Conservation (phyloP, 192 early-diverging fungal species). For the Coemansia reversa region DNA sequence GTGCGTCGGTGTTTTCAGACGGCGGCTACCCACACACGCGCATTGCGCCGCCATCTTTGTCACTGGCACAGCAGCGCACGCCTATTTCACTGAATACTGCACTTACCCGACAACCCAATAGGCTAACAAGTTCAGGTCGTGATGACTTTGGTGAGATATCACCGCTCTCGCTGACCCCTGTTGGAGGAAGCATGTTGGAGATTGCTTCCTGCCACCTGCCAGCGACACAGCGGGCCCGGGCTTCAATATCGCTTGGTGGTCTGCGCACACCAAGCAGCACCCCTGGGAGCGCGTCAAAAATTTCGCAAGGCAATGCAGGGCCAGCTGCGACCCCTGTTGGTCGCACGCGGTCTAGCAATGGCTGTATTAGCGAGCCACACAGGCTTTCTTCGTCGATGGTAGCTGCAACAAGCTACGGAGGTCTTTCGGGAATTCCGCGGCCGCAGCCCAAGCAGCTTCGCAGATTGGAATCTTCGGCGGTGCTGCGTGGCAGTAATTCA, state of each 20-base stretch:
- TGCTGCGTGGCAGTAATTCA: neutral
- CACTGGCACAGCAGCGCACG: slow-evolving; percentile 10
- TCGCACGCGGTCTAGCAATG: too few relatives aligned
- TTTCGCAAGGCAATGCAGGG: too few relatives aligned
- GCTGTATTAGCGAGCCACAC: too few relatives aligned
- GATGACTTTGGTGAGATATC: slow-evolving; percentile 11
- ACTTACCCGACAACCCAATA: slow-evolving; percentile 28
- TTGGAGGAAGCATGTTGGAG: slow-evolving; percentile 16
- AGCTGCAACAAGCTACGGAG: neutral
- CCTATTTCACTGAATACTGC: slow-evolving; percentile 15
- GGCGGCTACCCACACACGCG: slow-evolving; percentile 2
- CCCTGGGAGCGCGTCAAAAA: neutral
- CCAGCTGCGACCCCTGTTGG: too few relatives aligned
- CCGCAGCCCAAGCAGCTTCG: slow-evolving; percentile 2
- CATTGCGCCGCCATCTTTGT: slow-evolving; percentile 9
- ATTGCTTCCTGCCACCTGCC: slow-evolving; percentile 4
- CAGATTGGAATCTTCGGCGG: slow-evolving; percentile 5
- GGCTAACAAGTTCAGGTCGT: slow-evolving; percentile 18
- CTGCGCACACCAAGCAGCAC: neutral
- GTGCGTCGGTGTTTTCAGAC: slow-evolving; percentile 14
- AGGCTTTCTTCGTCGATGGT: slow-evolving; percentile 1
- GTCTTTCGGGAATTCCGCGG: slow-evolving; percentile 7
- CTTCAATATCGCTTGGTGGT: slow-evolving; percentile 3
- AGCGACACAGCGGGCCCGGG: neutral
- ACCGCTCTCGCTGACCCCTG: slow-evolving; percentile 21